phyloP scores from a whole-genome alignment of 495 filamentous ascomycete species.

The Physcia stellaris region DNA sequence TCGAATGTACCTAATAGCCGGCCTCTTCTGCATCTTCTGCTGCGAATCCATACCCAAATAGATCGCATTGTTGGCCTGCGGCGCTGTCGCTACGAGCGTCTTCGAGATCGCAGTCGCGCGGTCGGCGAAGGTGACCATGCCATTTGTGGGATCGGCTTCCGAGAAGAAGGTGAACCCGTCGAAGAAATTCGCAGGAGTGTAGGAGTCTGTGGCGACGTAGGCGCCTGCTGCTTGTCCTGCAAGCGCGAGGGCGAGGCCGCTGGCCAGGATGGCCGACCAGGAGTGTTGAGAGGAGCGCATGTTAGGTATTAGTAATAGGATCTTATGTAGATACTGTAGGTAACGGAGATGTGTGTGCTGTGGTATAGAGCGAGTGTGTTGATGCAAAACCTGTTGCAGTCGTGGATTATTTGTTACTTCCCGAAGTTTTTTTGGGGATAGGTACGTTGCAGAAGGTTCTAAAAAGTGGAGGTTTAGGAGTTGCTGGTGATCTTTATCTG shows the following conservation, averaged over 20 bases:
- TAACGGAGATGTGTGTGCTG: too few relatives aligned
- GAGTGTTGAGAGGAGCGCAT: slow-evolving; percentile 1
- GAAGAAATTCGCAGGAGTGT: slow-evolving; percentile 33
- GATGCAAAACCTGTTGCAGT: too few relatives aligned
- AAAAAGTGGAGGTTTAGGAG: too few relatives aligned
- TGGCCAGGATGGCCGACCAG: not conserved
- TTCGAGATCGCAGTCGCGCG: slow-evolving; percentile 32
- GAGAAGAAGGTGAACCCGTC: slow-evolving; percentile 40
- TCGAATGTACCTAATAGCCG: slow-evolving; percentile 41
- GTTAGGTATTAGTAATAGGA: too few relatives aligned
- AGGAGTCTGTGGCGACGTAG: slow-evolving; percentile 36
- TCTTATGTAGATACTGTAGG: too few relatives aligned
- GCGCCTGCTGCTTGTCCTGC: too few relatives aligned
- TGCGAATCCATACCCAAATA: slow-evolving; percentile 32
- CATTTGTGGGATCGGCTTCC: slow-evolving; percentile 50
- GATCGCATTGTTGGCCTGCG: slow-evolving; percentile 20
- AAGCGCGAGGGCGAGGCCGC: slow-evolving; percentile 23
- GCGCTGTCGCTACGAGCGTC: slow-evolving; percentile 38
- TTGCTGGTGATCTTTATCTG: too few relatives aligned
- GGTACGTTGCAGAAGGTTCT: too few relatives aligned
- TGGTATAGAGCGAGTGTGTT: too few relatives aligned
- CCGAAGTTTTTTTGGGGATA: too few relatives aligned
- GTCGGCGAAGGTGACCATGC: slow-evolving; percentile 51
- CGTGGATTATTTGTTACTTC: too few relatives aligned
- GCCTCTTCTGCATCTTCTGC: slow-evolving; percentile 33